Evolutionary conservation across 768 basidiomycete species (phyloP).

Genomic region (Lyophyllum shimeji): DNA sequence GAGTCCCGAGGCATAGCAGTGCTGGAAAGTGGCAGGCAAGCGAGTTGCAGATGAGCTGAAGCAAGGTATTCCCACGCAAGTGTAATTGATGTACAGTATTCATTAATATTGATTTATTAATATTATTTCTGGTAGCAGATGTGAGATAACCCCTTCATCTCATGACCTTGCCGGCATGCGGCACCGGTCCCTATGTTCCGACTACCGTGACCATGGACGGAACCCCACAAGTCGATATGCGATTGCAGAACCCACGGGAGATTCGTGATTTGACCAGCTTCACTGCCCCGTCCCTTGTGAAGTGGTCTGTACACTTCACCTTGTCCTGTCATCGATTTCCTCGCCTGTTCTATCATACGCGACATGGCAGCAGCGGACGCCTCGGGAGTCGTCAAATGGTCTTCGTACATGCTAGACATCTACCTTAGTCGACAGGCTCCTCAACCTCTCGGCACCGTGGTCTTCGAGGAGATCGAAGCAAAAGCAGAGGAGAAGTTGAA

Average conservation of each 20-base stretch:
- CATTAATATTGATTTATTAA: too few relatives aligned
- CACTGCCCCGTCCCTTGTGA: background rate
- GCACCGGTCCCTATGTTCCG: background rate
- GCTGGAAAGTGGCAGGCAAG: background rate
- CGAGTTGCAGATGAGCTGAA: background rate
- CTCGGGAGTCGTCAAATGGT: constrained; percentile 30
- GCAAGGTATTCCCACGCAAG: background rate
- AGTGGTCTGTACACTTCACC: background rate
- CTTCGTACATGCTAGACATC: constrained; percentile 36
- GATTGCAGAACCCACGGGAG: too few relatives aligned
- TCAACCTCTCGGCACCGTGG: constrained; percentile 58
- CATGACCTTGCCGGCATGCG: background rate
- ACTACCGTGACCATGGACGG: background rate
- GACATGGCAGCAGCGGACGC: background rate
- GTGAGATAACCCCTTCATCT: background rate
- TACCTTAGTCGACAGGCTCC: constrained; percentile 40
- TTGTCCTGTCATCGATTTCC: background rate
- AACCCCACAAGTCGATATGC: too few relatives aligned
- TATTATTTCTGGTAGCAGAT: too few relatives aligned
- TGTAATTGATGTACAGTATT: too few relatives aligned
- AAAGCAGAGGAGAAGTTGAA: constrained; percentile 64
- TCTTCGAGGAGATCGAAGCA: constrained; percentile 61
- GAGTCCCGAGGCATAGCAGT: constrained; percentile 19
- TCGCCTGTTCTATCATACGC: background rate
- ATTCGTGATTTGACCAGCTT: background rate